Conservation (phyloP, 1,284 basidiomycete genomes). For the Tilletiaria anomala region DNA sequence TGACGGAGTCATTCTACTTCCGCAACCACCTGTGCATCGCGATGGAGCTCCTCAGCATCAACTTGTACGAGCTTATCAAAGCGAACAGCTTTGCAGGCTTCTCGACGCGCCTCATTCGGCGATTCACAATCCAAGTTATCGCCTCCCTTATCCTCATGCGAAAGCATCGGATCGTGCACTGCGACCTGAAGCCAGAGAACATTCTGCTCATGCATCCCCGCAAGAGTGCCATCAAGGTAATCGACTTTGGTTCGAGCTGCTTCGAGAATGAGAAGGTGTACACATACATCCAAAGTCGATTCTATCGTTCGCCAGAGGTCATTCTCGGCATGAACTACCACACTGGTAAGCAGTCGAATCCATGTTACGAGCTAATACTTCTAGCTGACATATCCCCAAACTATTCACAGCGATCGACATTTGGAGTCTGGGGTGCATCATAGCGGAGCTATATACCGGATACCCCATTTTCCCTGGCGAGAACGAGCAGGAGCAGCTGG, state of each 20-base stretch:
- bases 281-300: constrained; percentile 90
- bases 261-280: constrained; percentile 98
- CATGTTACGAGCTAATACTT: background rate
- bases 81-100: constrained; percentile 96
- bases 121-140: constrained; percentile 92
- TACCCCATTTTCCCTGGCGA: constrained; percentile 99
- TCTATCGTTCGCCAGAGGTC: constrained; percentile 80
- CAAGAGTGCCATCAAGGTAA: constrained; percentile 93
- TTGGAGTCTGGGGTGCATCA: constrained; percentile 95
- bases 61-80: constrained; percentile 97
- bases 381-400: constrained; percentile 75
- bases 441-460: constrained; percentile 95
- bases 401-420: constrained; percentile 66
- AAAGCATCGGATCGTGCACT: constrained; percentile 96
- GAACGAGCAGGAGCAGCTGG: constrained; percentile 84
- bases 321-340: constrained; percentile 39
- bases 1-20: constrained; percentile 98
- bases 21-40: constrained; percentile 94
- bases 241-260: constrained; percentile 97
- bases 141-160: constrained; percentile 80
- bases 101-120: constrained; percentile 79
- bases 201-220: constrained; percentile 84
- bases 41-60: constrained; percentile 94
- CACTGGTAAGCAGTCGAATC: constrained; percentile 5
- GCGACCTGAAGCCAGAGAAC: constrained; percentile 98